phyloP scores from a whole-genome alignment of 768 basidiomycete genomes.

The Lanmaoa pseudosensibilis region DNA sequence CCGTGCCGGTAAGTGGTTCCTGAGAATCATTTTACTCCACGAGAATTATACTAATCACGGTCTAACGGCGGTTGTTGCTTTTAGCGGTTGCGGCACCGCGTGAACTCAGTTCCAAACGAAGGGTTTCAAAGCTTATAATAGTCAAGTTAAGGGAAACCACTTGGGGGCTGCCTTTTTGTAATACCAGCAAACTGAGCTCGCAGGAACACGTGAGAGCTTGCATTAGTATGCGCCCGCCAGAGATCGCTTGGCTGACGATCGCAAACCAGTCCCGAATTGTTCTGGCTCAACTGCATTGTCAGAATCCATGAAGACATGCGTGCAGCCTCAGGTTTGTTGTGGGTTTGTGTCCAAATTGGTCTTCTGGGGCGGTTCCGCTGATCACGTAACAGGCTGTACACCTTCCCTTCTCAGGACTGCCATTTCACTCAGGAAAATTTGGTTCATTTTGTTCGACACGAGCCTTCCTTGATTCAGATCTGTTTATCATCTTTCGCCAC shows the following conservation, averaged over 20 bases:
- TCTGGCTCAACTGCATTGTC: background rate
- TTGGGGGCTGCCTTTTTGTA: background rate
- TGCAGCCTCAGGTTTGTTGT: background rate
- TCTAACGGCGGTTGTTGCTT: background rate
- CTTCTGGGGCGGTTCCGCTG: conserved; percentile 24
- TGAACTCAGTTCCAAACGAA: conserved; percentile 10
- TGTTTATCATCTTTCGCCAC: conserved; percentile 13
- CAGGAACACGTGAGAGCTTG: conserved; percentile 5
- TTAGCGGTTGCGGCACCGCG: conserved; percentile 18
- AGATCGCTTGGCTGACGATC: background rate
- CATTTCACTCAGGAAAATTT: conserved; percentile 19
- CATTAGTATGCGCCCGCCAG: background rate
- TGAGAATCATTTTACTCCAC: conserved; percentile 17
- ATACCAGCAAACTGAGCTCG: conserved; percentile 9
- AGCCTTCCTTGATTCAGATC: conserved; percentile 19
- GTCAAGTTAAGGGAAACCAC: background rate
- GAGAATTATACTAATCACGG: background rate
- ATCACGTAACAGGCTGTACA: conserved; percentile 33
- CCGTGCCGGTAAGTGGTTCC: conserved; percentile 12
- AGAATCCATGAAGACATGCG: background rate
- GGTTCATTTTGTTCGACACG: conserved; percentile 12
- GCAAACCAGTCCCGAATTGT: background rate
- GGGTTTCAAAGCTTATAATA: conserved; percentile 2
- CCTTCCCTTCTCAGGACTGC: conserved; percentile 20
- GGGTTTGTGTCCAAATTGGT: conserved; percentile 16